Evolutionary conservation across 306 rosid species (phyloP).

Genomic region (Dryas drummondii): DNA sequence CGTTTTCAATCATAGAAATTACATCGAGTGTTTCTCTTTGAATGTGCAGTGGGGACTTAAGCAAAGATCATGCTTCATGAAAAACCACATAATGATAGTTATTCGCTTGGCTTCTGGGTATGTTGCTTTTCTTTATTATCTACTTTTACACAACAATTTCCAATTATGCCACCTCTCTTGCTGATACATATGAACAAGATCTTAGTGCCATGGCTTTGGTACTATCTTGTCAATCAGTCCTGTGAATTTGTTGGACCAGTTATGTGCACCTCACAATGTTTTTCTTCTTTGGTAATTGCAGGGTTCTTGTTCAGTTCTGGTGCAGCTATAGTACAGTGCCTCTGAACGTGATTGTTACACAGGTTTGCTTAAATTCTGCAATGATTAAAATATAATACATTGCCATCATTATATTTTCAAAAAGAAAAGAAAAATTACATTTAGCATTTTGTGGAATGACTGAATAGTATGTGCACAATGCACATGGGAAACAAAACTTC

Average conservation of each 20-base stretch:
- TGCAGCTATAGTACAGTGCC: conserved; percentile 96
- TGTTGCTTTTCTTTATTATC: conserved; percentile 19
- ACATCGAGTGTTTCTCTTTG: conserved; percentile 3
- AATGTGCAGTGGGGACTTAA: conserved; percentile 74
- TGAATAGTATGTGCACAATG: neutral
- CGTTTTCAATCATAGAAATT: conserved; percentile 8
- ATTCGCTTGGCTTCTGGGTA: conserved; percentile 79
- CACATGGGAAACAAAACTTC: neutral
- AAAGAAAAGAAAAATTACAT: neutral
- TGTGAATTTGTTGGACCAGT: neutral
- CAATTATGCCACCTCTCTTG: neutral
- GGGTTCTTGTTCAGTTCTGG: conserved; percentile 90
- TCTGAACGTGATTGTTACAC: conserved; percentile 81
- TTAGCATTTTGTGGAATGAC: neutral
- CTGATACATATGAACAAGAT: neutral
- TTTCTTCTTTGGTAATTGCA: conserved; percentile 39
- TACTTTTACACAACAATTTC: neutral
- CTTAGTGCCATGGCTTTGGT: neutral
- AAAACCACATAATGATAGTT: conserved; percentile 71
- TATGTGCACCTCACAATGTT: conserved; percentile 11
- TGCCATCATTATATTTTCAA: neutral
- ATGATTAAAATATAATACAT: neutral
- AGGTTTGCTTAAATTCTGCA: conserved; percentile 49
- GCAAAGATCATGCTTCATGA: conserved; percentile 76
- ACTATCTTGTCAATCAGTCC: neutral